phyloP scores from a whole-genome alignment of 2,329 filamentous ascomycete genomes.

The Sporothrix inflata region DNA sequence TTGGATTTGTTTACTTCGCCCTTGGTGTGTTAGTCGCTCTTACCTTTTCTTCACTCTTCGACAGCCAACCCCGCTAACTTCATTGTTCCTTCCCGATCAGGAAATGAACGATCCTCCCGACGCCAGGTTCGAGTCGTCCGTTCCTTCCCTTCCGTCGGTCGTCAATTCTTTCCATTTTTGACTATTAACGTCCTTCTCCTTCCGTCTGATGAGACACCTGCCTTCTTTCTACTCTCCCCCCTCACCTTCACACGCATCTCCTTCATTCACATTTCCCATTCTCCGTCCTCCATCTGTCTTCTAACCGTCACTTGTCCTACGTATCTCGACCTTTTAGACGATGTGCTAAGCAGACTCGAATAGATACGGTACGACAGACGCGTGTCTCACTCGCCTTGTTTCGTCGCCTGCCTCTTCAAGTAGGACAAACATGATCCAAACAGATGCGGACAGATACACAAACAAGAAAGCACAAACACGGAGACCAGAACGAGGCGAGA shows the following conservation, averaged over 20 bases:
- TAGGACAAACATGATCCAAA: neutral
- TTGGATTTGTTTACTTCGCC: neutral
- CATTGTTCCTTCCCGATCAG: neutral
- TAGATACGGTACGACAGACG: neutral
- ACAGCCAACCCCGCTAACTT: neutral
- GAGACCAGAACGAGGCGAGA: neutral
- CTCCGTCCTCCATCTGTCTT: neutral
- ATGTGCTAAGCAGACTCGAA: neutral
- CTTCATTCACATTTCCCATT: no score
- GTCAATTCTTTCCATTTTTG: neutral
- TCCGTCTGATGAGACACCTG: neutral
- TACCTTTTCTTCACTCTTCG: neutral
- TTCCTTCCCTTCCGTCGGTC: neutral
- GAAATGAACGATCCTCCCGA: no score
- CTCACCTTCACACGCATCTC: neutral
- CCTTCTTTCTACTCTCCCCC: no score
- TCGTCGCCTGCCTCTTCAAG: neutral
- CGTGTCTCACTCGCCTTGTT: neutral
- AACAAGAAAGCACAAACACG: neutral
- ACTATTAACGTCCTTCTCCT: neutral
- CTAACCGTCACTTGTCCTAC: neutral
- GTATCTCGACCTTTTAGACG: no score
- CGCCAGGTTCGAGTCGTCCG: neutral
- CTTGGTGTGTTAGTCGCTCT: neutral
- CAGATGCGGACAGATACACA: neutral